phyloP scores from a whole-genome alignment of 768 basidiomycete species.

The Krasilnikovozyma curviuscula region DNA sequence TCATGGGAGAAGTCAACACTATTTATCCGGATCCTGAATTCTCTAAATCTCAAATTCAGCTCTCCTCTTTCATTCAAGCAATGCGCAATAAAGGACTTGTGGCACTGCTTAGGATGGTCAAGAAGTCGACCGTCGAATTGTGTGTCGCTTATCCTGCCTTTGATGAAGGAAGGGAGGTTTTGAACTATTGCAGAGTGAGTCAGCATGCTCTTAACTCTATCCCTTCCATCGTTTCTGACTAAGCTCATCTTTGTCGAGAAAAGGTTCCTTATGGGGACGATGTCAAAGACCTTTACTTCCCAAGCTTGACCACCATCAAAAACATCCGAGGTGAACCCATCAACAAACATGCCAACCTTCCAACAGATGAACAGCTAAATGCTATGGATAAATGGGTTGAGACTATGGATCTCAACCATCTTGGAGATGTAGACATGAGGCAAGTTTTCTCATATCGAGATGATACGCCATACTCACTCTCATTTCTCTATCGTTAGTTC shows the following conservation, averaged over 20 bases:
- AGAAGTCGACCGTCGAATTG: slow-evolving; percentile 1
- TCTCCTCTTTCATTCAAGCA: slow-evolving; percentile 71
- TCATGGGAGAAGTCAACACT: slow-evolving; percentile 70
- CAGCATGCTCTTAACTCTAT: background rate
- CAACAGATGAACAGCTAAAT: slow-evolving; percentile 52
- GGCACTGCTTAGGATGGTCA: slow-evolving; percentile 62
- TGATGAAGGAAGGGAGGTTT: slow-evolving; percentile 46
- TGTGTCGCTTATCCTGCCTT: slow-evolving; percentile 43
- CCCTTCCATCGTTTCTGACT: slow-evolving; percentile 1
- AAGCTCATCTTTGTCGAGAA: background rate
- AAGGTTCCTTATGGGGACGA: slow-evolving; percentile 96
- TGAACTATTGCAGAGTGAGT: slow-evolving; percentile 64
- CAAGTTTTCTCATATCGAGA: background rate
- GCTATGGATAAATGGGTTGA: slow-evolving; percentile 81
- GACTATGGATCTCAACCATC: slow-evolving; percentile 64
- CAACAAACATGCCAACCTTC: slow-evolving; percentile 59
- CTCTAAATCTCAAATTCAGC: slow-evolving; percentile 54
- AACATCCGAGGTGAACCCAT: slow-evolving; percentile 56
- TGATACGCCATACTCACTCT: background rate
- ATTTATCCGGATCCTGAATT: slow-evolving; percentile 55
- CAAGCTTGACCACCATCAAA: slow-evolving; percentile 51
- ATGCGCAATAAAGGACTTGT: slow-evolving; percentile 49
- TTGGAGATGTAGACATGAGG: slow-evolving; percentile 51
- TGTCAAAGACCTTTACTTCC: slow-evolving; percentile 66
- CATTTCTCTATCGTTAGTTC: background rate